phyloP scores from a whole-genome alignment of 2,329 filamentous ascomycete genomes.

The Fusarium nygamai region DNA sequence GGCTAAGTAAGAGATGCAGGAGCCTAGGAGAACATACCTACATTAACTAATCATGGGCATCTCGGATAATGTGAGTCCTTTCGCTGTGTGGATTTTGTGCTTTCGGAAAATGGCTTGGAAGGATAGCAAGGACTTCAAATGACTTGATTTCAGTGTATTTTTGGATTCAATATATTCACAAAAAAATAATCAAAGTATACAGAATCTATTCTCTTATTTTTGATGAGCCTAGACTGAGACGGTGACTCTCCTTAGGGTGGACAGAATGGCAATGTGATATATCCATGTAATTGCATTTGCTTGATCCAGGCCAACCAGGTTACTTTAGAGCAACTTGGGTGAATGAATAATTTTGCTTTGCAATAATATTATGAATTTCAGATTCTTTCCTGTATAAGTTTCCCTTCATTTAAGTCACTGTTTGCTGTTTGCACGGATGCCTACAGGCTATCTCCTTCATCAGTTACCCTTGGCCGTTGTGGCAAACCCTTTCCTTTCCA shows the following conservation, averaged over 20 bases:
- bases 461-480: neutral
- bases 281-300: too few relatives aligned
- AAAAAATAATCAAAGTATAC: neutral
- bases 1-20: too few relatives aligned
- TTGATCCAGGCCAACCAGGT: neutral
- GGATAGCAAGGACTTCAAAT: too few relatives aligned
- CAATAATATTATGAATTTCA: accelerated
- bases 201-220: neutral
- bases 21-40: neutral
- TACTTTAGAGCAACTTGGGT: neutral
- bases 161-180: neutral
- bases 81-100: neutral
- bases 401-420: accelerated
- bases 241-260: neutral
- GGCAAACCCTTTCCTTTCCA: too few relatives aligned
- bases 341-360: neutral
- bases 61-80: neutral
- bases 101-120: neutral
- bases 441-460: neutral
- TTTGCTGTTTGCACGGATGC: neutral
- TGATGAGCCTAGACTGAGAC: neutral
- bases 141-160: neutral
- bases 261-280: neutral
- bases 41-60: neutral
- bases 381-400: accelerated